phyloP scores from a whole-genome alignment of 805 yeast species.

The Candida pseudoglaebosa region DNA sequence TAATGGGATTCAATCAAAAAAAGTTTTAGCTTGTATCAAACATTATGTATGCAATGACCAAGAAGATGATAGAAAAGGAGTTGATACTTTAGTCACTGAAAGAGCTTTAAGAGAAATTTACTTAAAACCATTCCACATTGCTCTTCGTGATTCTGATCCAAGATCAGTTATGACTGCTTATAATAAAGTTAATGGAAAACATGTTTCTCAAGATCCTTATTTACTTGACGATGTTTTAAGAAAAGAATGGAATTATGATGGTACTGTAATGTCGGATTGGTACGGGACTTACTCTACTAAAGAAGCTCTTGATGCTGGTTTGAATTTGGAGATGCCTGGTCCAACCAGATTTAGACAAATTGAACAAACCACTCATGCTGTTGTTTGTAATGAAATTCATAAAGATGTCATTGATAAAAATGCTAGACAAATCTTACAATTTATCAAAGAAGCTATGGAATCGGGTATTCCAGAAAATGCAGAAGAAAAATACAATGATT shows the following conservation, averaged over 20 bases:
- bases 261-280: conserved; percentile 63
- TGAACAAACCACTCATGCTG: conserved; percentile 38
- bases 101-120: conserved; percentile 66
- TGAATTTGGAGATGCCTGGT: conserved; percentile 69
- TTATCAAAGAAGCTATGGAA: conserved; percentile 41
- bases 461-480: conserved; percentile 39
- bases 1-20: conserved; percentile 50
- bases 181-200: conserved; percentile 60
- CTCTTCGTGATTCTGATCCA: conserved; percentile 50
- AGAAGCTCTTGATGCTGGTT: conserved; percentile 49
- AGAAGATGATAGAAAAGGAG: conserved; percentile 50
- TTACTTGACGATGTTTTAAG: conserved; percentile 46
- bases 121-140: conserved; percentile 60
- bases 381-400: conserved; percentile 39
- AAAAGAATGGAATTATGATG: conserved; percentile 55
- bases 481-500: conserved; percentile 37
- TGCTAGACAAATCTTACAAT: conserved; percentile 43
- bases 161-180: conserved; percentile 58
- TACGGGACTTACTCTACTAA: conserved; percentile 50
- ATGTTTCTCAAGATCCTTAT: conserved; percentile 44
- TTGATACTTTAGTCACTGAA: conserved; percentile 49
- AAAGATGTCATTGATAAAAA: conserved; percentile 42
- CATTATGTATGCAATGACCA: conserved; percentile 63
- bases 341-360: conserved; percentile 46
- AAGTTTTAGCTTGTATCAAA: conserved; percentile 54